phyloP scores from a whole-genome alignment of 768 basidiomycete species.

The Termitomyces sp. region DNA sequence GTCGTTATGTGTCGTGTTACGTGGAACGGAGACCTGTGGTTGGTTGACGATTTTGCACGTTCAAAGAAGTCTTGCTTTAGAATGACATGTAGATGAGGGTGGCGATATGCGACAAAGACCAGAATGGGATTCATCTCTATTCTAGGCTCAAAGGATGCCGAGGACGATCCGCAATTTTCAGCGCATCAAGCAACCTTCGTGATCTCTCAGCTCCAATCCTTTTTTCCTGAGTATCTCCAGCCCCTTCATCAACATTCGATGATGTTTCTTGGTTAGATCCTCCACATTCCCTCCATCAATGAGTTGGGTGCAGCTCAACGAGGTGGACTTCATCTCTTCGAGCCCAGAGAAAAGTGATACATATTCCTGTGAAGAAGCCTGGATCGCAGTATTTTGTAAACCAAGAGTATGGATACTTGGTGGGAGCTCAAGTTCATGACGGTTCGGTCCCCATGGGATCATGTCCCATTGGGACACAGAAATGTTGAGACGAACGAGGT shows the following conservation, averaged over 20 bases:
- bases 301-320: conserved; percentile 11
- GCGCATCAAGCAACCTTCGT: conserved; percentile 9
- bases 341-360: conserved; percentile 3
- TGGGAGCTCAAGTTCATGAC: conserved; percentile 1
- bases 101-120: not conserved
- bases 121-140: not conserved
- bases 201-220: conserved; percentile 12
- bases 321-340: not conserved
- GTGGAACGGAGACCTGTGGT: not conserved
- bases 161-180: not conserved
- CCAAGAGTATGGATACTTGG: conserved; percentile 12
- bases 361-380: conserved; percentile 4
- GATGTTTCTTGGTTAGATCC: conserved; percentile 11
- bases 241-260: not conserved
- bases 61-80: too few relatives aligned
- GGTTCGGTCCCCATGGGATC: not conserved
- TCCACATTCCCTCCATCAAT: conserved; percentile 8
- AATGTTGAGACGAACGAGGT: conserved; percentile 13
- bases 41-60: too few relatives aligned
- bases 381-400: conserved; percentile 6
- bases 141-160: not conserved
- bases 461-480: conserved; percentile 4
- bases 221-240: conserved; percentile 2
- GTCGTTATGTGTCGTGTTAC: not conserved
- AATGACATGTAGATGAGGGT: not conserved